Evolutionary conservation across 306 rosid genomes (phyloP).

Genomic region (Styphnolobium japonicum): DNA sequence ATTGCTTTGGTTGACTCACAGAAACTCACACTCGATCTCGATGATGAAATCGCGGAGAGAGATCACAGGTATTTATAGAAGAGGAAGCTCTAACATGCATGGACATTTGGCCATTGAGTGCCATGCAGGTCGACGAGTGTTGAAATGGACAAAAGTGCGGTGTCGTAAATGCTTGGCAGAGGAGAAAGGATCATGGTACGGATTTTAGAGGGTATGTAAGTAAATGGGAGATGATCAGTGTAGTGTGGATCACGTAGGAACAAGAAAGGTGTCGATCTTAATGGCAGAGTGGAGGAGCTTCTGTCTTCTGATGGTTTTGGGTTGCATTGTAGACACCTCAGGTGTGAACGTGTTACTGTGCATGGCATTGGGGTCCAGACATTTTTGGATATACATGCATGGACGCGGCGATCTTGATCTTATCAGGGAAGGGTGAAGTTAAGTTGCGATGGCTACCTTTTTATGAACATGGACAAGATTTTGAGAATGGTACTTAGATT

Average conservation of each 20-base stretch:
- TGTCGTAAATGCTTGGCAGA: too few species aligned
- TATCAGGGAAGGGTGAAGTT: too few species aligned
- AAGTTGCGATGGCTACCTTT: too few species aligned
- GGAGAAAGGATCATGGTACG: not conserved
- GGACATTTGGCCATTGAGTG: not conserved
- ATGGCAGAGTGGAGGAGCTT: too few species aligned
- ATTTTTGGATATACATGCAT: not conserved
- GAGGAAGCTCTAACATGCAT: not conserved
- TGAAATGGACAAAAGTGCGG: slow-evolving; percentile 7
- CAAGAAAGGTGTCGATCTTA: too few species aligned
- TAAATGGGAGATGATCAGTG: too few species aligned
- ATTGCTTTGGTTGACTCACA: too few species aligned
- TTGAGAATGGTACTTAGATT: not conserved
- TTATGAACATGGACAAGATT: not conserved
- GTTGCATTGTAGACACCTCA: not conserved
- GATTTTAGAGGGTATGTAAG: too few species aligned
- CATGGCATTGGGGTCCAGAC: not conserved
- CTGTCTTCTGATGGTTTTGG: too few species aligned
- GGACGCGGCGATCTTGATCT: not conserved
- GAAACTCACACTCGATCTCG: not conserved
- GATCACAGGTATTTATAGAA: slow-evolving; percentile 13
- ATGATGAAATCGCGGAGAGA: not conserved
- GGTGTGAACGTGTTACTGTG: slow-evolving; percentile 5
- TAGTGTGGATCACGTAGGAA: too few species aligned
- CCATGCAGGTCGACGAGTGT: slow-evolving; percentile 42